These are phyloP conservation scores for Solanum verrucosum DNA, from an alignment of 257 asterid species.

Conservation along the genomic window DNA sequence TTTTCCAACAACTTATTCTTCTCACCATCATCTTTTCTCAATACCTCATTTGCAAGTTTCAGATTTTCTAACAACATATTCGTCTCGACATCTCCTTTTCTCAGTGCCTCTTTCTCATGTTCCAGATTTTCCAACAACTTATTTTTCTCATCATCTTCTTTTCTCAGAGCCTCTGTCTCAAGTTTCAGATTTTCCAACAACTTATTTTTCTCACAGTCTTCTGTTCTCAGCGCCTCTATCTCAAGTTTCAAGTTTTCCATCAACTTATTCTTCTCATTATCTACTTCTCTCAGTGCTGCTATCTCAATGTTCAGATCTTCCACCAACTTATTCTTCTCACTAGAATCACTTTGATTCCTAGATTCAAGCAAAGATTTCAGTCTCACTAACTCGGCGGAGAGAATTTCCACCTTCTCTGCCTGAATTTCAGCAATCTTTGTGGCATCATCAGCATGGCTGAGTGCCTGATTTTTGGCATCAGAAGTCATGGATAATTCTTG, in stretches of 20 bases:
- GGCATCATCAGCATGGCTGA: constrained; percentile 76
- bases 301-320: constrained; percentile 28
- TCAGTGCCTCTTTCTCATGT: constrained; percentile 42
- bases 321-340: constrained; percentile 42
- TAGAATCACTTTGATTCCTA: constrained; percentile 40
- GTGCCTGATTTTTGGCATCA: constrained; percentile 83
- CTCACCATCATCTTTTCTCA: constrained; percentile 55
- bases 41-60: constrained; percentile 6
- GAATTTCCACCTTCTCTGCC: constrained; percentile 56
- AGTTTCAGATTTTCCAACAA: constrained; percentile 12
- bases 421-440: constrained; percentile 71
- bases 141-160: constrained; percentile 38
- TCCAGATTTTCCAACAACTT: constrained; percentile 18
- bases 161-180: constrained; percentile 2
- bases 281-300: constrained; percentile 40
- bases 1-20: constrained; percentile 30
- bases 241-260: constrained; percentile 10
- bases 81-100: constrained; percentile 50
- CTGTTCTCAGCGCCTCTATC: not conserved
- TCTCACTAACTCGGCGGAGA: constrained; percentile 66
- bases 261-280: constrained; percentile 35
- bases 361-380: constrained; percentile 59
- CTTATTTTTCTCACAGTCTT: constrained; percentile 32
- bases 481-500: constrained; percentile 56
- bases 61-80: constrained; percentile 23